Evolutionary conservation across 306 rosid genomes (phyloP).

Genomic region (Dalbergia cultrata): DNA sequence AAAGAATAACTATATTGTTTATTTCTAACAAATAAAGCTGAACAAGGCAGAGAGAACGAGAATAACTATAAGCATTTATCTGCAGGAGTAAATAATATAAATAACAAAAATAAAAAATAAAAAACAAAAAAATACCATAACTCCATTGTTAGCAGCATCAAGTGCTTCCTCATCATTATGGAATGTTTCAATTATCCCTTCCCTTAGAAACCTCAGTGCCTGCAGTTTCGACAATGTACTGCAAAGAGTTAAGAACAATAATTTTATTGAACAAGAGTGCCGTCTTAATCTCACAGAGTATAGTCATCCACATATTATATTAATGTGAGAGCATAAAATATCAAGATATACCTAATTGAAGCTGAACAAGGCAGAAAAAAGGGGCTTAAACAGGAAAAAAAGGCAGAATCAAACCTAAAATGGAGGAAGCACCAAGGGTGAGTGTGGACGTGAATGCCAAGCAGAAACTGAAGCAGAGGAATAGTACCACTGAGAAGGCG

Average conservation of each 20-base stretch:
- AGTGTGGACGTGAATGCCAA: no score
- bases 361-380: no score
- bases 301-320: no score
- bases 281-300: neutral
- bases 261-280: neutral
- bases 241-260: conserved; percentile 38
- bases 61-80: neutral
- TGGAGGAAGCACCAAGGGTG: no score
- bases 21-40: neutral
- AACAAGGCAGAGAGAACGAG: neutral
- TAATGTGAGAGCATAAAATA: no score
- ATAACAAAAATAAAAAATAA: no score
- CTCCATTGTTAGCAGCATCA: conserved; percentile 68
- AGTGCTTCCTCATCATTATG: conserved; percentile 83
- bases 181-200: conserved; percentile 77
- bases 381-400: no score
- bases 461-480: no score
- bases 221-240: conserved; percentile 65
- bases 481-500: no score
- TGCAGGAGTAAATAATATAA: conserved; percentile 3
- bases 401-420: no score
- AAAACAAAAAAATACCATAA: conserved; percentile 69
- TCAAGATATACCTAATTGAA: no score
- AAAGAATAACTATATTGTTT: no score
- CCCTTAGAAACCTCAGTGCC: conserved; percentile 75